Evolutionary conservation across 768 basidiomycete species (phyloP), one percentile per base, ranked within the genome.

Genomic region (Trametes maxima): DNA sequence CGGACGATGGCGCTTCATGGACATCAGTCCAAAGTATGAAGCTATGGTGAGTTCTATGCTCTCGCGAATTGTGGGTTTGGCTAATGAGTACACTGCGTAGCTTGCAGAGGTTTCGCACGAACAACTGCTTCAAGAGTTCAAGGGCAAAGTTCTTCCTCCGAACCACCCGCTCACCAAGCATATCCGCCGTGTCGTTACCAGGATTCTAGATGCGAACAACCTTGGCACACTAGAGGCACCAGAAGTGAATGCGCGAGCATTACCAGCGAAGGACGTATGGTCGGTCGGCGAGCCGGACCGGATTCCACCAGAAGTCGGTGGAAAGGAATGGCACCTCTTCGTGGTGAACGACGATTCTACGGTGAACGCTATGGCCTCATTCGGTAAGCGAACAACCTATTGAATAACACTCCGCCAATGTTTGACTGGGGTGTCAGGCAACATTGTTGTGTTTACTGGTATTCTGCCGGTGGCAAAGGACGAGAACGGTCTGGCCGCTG

Each of bases 1-100:
- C 0, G 93, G 94, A 0, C 77, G 95, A 57, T 89, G 88, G 83
- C 76, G 95, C 21, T 97, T 95, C 71, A 96, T 98, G 84, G 89
- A 91, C 69, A 80, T 88, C 3, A 81, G 81, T 43, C 80, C 80
- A 0, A 77, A 78, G 53, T 74, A 73, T 25, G 92, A 95, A 74
- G 77, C 81, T 8, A 70, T 76, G 68, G 86, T 87, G 62, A 57
- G 79, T 68, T 16, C 22, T 22, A 5, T 10, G 2, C 37, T 7
- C 53, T 25, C 22, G 22, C 36, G 11, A 3, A 13, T 33, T 12
- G 22, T 13, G n/a, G 0, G 17, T 1, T 11, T 14, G n/a, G 8
- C 6, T 54, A 35, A 45, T 22, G 7, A 7, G n/a, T 47, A 2
- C 55, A 19, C 42, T 24, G 43, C 51, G 21, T 48, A 84, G 80